Percentiles rank a stretch among this genome's conserved stretches.
Conservation (phyloP, 352 stramenopile species). For the Globisporangium irregulare region DNA sequence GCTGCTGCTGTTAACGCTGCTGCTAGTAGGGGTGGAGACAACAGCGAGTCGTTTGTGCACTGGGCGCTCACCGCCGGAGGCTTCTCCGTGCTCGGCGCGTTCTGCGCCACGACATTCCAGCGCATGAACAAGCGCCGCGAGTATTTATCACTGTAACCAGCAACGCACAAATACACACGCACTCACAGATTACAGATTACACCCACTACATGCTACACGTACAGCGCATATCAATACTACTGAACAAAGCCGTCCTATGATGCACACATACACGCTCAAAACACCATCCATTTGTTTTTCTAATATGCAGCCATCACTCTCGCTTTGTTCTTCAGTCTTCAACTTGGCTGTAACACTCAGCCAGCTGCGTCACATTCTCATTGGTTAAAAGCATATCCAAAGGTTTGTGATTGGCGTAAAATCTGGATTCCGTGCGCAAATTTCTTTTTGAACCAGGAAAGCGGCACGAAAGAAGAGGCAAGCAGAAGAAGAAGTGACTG, state of each 20-base stretch:
- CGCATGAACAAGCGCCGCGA: conserved; percentile 21
- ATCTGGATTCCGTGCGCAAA: neutral
- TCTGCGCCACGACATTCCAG: conserved; percentile 17
- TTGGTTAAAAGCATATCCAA: neutral
- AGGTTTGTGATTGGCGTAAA: neutral
- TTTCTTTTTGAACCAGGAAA: neutral
- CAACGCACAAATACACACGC: neutral
- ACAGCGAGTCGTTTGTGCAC: neutral
- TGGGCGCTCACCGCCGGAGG: conserved; percentile 15
- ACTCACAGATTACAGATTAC: neutral
- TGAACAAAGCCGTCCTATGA: neutral
- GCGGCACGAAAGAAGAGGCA: neutral
- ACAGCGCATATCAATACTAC: neutral
- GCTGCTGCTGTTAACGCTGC: neutral
- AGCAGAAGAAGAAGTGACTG: neutral
- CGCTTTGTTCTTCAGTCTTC: neutral
- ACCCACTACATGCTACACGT: neutral
- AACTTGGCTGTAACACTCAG: neutral
- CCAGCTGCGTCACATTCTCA: neutral
- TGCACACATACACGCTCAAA: neutral
- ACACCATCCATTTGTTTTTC: neutral
- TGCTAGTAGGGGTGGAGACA: neutral
- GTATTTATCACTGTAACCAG: conserved; percentile 16
- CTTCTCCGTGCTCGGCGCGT: conserved; percentile 11
- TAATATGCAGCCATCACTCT: neutral